Conservation (phyloP, 1,284 basidiomycete genomes). For the Ganoderma lingzhi region DNA sequence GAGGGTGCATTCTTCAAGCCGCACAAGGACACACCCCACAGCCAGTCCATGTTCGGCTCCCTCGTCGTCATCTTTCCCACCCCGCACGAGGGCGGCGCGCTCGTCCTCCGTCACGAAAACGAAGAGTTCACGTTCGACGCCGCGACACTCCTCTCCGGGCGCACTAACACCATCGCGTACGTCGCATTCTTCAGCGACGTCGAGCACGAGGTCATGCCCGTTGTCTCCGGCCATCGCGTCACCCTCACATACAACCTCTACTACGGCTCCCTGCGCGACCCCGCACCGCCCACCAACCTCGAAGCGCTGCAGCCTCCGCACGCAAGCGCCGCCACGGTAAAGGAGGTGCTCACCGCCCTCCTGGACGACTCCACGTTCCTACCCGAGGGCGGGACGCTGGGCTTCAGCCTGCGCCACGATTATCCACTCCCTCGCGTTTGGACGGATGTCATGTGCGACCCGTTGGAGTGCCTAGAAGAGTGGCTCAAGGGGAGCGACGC, state of each 20-base stretch:
- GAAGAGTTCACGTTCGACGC: constrained; percentile 45
- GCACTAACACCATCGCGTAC: constrained; percentile 37
- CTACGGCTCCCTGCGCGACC: constrained; percentile 23
- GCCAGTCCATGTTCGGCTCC: constrained; percentile 52
- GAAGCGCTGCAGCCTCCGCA: background rate
- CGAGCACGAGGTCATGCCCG: constrained; percentile 52
- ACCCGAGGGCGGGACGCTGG: constrained; percentile 46
- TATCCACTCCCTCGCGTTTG: constrained; percentile 33
- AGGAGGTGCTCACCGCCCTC: constrained; percentile 30
- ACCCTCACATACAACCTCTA: constrained; percentile 53
- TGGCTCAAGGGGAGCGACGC: constrained; percentile 24
- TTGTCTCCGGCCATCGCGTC: constrained; percentile 49
- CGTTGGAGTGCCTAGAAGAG: background rate
- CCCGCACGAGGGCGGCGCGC: constrained; percentile 47
- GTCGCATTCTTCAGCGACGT: constrained; percentile 52
- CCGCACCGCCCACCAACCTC: background rate
- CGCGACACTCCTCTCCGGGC: constrained; percentile 25
- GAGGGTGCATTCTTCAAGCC: constrained; percentile 49
- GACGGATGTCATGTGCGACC: background rate
- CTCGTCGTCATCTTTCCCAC: constrained; percentile 52
- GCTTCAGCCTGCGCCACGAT: constrained; percentile 47
- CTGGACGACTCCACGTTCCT: constrained; percentile 37
- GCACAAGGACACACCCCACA: constrained; percentile 50
- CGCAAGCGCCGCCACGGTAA: constrained; percentile 10
- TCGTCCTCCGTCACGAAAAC: constrained; percentile 44